A percentile compares a stretch with the other conserved stretches of the same genome.
These are phyloP conservation scores for Naganishia kalamii DNA, from an alignment of 768 basidiomycete species.

Conservation along the genomic window DNA sequence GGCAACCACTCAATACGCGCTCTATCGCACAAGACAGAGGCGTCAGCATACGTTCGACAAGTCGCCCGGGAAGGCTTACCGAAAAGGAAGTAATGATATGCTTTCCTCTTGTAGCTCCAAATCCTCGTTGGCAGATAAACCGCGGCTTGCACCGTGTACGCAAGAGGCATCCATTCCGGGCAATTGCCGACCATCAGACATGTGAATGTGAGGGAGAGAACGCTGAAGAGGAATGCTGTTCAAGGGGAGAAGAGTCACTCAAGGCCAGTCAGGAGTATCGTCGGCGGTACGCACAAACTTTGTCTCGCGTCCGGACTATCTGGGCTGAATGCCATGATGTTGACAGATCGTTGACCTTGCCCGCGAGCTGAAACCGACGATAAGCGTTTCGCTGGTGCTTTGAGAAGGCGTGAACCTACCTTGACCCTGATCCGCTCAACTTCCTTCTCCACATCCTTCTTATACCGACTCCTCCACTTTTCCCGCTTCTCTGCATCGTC, in stretches of 20 bases:
- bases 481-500: constrained; percentile 51
- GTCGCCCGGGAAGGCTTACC: constrained; percentile 45
- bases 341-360: constrained; percentile 68
- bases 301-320: constrained; percentile 46
- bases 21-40: constrained; percentile 6
- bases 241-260: not conserved
- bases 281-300: constrained; percentile 53
- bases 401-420: constrained; percentile 49
- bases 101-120: constrained; percentile 83
- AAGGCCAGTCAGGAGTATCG: not conserved
- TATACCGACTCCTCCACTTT: constrained; percentile 51
- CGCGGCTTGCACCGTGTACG: constrained; percentile 70
- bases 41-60: not conserved
- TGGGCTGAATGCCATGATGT: constrained; percentile 82
- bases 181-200: constrained; percentile 80
- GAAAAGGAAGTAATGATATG: constrained; percentile 91
- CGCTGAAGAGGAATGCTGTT: constrained; percentile 85
- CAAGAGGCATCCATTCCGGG: constrained; percentile 82
- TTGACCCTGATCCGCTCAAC: constrained; percentile 78
- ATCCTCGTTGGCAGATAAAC: constrained; percentile 76
- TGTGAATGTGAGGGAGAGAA: constrained; percentile 77
- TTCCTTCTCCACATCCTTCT: constrained; percentile 78
- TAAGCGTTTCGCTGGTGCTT: not conserved
- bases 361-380: constrained; percentile 57
- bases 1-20: not conserved